Base-by-base conservation (phyloP, 2,329 filamentous ascomycete species). In the Trichothecium roseum region DNA sequence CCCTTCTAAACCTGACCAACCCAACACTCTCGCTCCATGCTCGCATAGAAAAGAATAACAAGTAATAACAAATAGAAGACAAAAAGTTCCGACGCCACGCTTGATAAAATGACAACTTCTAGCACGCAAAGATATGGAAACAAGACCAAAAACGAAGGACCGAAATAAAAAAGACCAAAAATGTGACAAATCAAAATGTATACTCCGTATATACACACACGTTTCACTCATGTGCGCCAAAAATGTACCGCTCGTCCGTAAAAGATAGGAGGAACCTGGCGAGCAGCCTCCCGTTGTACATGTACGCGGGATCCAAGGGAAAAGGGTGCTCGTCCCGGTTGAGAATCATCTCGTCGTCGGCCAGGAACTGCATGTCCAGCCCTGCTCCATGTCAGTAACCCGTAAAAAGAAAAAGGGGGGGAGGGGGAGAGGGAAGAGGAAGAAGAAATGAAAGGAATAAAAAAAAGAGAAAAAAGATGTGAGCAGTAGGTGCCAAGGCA, bases 251-350 rank as follows among this genome's bases (percentile, higher is more conserved):
- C 45, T 71, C 67, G 39, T 70, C 58, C 3, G 55, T 57, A 44
- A 76, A 76, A 0, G 69, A 74, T 16, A 74, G 53, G 37, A 76
- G 45, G 46, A 76, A 75, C 47, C 66, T 66, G 35, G 69, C 59
- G 36, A 69, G 54, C 32, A 76, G 55, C 10, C 69, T 63, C 1
- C 71, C 72, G 1, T 61, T 67, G 48, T 75, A 74, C 45, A 70
- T 58, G 27, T 63, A 52, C 13, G 65, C 58, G 13, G 68, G 58
- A 40, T 73, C 62, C 34, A 61, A 59, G 1, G 67, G 64, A 36
- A 59, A 68, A 6, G 64, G 61, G 37, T 69, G 59, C 10, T 57
- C 56, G 36, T 64, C 64, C 33, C 56, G 49, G 38, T 57, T 60
- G n/a, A 64, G 56, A 26, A 72, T 46, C 33, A 68, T 60, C 13